Conservation (phyloP, 2,329 filamentous ascomycete species). For the Cryphonectria japonica region DNA sequence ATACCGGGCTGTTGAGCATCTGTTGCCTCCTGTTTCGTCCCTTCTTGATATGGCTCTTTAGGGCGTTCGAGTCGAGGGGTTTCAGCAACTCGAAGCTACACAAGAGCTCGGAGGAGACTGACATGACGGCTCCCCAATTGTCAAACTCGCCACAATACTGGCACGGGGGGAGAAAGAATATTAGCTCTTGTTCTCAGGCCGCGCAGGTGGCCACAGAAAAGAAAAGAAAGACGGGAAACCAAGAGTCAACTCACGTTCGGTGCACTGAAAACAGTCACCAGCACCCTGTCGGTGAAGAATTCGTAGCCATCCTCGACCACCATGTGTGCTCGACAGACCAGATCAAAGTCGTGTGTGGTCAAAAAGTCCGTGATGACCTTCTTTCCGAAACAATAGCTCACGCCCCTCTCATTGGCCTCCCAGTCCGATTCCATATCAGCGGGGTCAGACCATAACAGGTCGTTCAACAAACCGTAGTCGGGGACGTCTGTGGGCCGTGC, state of each 20-base stretch:
- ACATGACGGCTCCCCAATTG: conserved; percentile 99
- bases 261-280: conserved; percentile 97
- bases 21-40: conserved; percentile 91
- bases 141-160: conserved; percentile 99
- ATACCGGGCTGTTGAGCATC: conserved; percentile 94
- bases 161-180: conserved; percentile 18
- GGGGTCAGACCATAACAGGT: conserved; percentile 95
- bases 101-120: conserved; percentile 87
- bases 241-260: conserved; percentile 76
- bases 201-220: neutral
- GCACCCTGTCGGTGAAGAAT: conserved; percentile 92
- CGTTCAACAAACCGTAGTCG: conserved; percentile 93
- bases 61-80: conserved; percentile 89
- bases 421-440: conserved; percentile 98
- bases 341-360: conserved; percentile 91
- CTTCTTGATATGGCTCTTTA: conserved; percentile 99
- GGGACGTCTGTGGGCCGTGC: conserved; percentile 95
- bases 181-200: conserved; percentile 32
- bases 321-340: conserved; percentile 98
- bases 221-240: neutral
- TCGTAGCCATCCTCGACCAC: conserved; percentile 99
- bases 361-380: conserved; percentile 97
- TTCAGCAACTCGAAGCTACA: conserved; percentile 98
- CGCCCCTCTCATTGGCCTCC: conserved; percentile 95
- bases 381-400: conserved; percentile 98